Base-by-base conservation (phyloP, 371 early-diverging fungal species). In the Mucor piriformis region DNA sequence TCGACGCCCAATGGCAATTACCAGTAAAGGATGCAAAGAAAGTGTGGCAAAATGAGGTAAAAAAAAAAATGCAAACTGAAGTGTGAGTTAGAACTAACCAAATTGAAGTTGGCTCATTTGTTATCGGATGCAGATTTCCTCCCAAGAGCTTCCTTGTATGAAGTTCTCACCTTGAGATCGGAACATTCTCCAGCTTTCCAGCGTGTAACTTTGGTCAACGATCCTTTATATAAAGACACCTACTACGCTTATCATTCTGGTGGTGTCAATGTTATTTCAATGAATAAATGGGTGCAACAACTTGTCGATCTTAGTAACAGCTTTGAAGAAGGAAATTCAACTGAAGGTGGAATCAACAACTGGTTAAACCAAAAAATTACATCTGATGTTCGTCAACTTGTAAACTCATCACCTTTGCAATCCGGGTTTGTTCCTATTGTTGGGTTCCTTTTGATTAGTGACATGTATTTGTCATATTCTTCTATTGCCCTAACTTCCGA, bases 1-100 rank as follows among this genome's bases (percentile, higher is more conserved):
- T 74, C 34, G 76, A 73, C 50, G 61, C 73, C 37, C 73, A 75
- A 37, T 78, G 77, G 77, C 54, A 61, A 40, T 64, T 77, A 55
- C 72, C 72, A 11, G 34, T 32, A 2, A n/a, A 44, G 12, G 40
- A 56, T 8, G 23, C 52, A 10, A 52, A 42, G 2, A 25, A 66
- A 16, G 34, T 34, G 2, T 76, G 72, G 72, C 61, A 71, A 59
- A 53, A 54, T 20, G 57, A 76, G 53, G 76, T 70, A 58, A 44
- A 21, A 13, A 3, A 3, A 11, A 13, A 3, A 11, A 18, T 25
- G 37, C 37, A 34, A 6, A 8, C 12, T 33, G 15, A 12, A 29
- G 0, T 21, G 2, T 47, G 20, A 24, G 8, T 42, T 61, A 11
- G 60, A 47, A 32, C 2, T 6, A 44, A 12, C 12, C 15, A 23